Evolutionary conservation across 2,329 filamentous ascomycete species (phyloP), one percentile per base, ranked within the genome.

Genomic region (Penicillium brevicompactum): DNA sequence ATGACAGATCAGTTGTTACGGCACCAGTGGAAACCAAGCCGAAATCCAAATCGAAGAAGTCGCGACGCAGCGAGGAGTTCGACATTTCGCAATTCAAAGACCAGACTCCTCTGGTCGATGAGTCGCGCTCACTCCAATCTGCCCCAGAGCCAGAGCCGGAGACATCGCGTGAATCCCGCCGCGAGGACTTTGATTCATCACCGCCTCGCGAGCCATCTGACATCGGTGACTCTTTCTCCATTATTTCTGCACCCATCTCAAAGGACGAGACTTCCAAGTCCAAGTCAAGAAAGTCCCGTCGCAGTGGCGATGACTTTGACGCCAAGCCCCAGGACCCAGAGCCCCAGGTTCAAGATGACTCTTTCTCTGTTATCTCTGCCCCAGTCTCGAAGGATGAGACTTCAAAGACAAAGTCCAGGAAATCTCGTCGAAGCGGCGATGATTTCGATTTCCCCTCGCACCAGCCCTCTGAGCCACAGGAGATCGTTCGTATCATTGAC

Each of bases 1-100:
- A 63, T 13, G 57, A 58, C 11, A 57, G 56, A 37, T 63, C 63
- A 1, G 60, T 57, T 2, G 43, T 58, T 31, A 62, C 61, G 40
- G 61, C 57, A 4, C 59, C 61, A 2, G 32, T 46, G 11, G 56
- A 40, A 16, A 55, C 40, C 27, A 53, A 55, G 31, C 31, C 37
- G 1, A 51, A 53, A 41, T 41, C 38, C n/a, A 41, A 41, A 13
- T 32, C 43, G 7, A 45, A 45, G 43, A 45, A 45, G 7, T 32
- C 43, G 8, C 24, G 43, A 10, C 27, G 24, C 43, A 45, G 43
- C n/a, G 22, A 45, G 2, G 43, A 31, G 9, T 45, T 32, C 9
- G 43, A 45, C 6, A 31, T 45, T 9, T 7, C 38, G 5, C n/a
- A 41, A 11, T 21, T 16, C 38, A 21, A 18, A 11, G 38, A 41